Percentiles rank a stretch among this genome's conserved stretches.
These are phyloP conservation scores for Capsicum chinense DNA, from an alignment of 257 asterid genomes.

Conservation along the genomic window DNA sequence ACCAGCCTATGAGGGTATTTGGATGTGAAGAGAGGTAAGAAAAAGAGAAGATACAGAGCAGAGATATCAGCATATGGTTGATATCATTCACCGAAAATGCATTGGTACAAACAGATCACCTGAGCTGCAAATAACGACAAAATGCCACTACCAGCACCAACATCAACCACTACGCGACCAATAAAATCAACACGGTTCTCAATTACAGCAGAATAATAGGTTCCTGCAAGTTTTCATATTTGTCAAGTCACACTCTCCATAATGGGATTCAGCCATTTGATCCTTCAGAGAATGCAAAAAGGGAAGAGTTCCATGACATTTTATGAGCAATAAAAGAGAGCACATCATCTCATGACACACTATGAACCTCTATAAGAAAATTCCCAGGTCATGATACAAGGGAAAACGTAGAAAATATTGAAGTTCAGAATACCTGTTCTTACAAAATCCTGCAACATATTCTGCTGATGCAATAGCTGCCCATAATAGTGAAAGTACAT, in stretches of 20 bases:
- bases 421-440: conserved; percentile 67
- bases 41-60: not conserved
- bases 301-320: not conserved
- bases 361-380: not conserved
- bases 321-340: conserved; percentile 16
- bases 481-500: conserved; percentile 99
- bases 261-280: conserved; percentile 24
- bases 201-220: conserved; percentile 96
- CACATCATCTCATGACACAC: not conserved
- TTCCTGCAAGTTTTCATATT: conserved; percentile 55
- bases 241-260: conserved; percentile 25
- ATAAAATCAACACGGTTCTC: conserved; percentile 87
- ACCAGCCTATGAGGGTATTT: conserved; percentile 68
- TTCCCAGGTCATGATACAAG: not conserved
- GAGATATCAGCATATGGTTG: conserved; percentile 39
- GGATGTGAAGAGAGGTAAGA: conserved; percentile 11
- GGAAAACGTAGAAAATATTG: not conserved
- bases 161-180: conserved; percentile 93
- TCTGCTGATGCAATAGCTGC: conserved; percentile 97
- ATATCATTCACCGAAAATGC: conserved; percentile 28
- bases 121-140: conserved; percentile 99
- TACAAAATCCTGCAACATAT: conserved; percentile 98
- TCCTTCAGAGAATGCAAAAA: conserved; percentile 22
- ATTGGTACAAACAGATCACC: conserved; percentile 49
- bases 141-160: conserved; percentile 99